Conservation (phyloP, 345 rosid genomes). For the Limnanthes douglasii region DNA sequence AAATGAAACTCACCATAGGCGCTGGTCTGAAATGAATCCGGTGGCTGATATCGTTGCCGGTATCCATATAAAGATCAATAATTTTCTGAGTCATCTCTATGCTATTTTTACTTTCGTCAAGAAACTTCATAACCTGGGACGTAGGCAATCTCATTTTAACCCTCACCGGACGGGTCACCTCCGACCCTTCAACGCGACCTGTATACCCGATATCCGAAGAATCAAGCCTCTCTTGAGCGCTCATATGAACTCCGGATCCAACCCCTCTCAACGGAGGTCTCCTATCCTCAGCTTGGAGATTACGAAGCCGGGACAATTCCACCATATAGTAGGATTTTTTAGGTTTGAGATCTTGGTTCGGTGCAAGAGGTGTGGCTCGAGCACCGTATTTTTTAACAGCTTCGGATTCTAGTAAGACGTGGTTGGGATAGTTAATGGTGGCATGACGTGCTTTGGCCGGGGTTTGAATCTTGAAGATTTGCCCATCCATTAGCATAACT, state of each 20-base stretch:
- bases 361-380: slow-evolving; percentile 64
- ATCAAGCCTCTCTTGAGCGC: slow-evolving; percentile 87
- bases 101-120: slow-evolving; percentile 50
- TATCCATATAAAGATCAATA: slow-evolving; percentile 27
- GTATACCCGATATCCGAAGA: slow-evolving; percentile 60
- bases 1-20: no score
- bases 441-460: slow-evolving; percentile 50
- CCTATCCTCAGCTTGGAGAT: neutral
- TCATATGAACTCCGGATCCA: slow-evolving; percentile 58
- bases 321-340: slow-evolving; percentile 61
- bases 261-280: slow-evolving; percentile 44
- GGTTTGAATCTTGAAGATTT: slow-evolving; percentile 52
- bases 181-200: slow-evolving; percentile 23
- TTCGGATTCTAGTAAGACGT: slow-evolving; percentile 60
- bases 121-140: slow-evolving; percentile 46
- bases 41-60: slow-evolving; percentile 6
- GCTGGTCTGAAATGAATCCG: no score
- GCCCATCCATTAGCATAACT: slow-evolving; percentile 81
- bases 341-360: slow-evolving; percentile 38
- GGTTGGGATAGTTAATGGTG: slow-evolving; percentile 55
- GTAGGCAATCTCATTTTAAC: slow-evolving; percentile 63
- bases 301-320: slow-evolving; percentile 39
- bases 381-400: slow-evolving; percentile 64
- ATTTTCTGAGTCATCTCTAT: slow-evolving; percentile 63
- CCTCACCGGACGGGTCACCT: slow-evolving; percentile 13